phyloP scores from a whole-genome alignment of 1,284 basidiomycete species.

The Cryptococcus wingfieldii region DNA sequence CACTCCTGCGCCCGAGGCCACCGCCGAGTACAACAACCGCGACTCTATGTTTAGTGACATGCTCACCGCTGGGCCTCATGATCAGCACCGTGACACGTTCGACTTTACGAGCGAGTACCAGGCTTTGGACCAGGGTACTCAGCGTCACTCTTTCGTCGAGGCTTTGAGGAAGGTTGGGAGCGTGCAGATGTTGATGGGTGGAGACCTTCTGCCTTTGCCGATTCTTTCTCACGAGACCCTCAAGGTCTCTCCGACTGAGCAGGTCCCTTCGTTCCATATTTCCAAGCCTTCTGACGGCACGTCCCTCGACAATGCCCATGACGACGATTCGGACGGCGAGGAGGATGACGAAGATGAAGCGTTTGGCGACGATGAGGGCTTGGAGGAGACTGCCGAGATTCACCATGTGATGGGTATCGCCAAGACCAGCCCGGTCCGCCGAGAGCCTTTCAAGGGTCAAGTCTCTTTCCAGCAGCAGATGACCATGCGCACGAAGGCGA shows the following conservation, averaged over 20 bases:
- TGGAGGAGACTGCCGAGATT: constrained; percentile 11
- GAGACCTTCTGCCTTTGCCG: constrained; percentile 6
- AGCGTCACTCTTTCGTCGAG: constrained; percentile 70
- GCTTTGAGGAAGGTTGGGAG: constrained; percentile 28
- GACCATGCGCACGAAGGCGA: constrained; percentile 7
- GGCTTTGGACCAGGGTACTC: constrained; percentile 64
- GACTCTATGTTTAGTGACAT: constrained; percentile 15
- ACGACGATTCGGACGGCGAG: constrained; percentile 4
- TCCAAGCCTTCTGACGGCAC: constrained; percentile 16
- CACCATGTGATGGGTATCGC: constrained; percentile 14
- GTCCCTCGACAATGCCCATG: constrained; percentile 1
- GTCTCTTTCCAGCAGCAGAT: constrained; percentile 37
- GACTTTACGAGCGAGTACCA: constrained; percentile 78
- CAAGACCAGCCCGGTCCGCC: constrained; percentile 16
- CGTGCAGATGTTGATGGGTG: constrained; percentile 7
- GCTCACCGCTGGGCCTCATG: constrained; percentile 5
- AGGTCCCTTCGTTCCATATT: constrained; percentile 8
- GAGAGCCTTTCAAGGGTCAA: constrained; percentile 35
- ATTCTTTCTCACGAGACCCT: background rate
- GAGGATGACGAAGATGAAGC: constrained; percentile 15
- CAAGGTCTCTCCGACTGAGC: background rate
- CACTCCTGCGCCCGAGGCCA: background rate
- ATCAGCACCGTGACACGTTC: constrained; percentile 61
- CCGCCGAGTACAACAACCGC: background rate
- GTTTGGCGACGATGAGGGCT: constrained; percentile 7